phyloP scores from a whole-genome alignment of 2,329 filamentous ascomycete genomes.

The Apiospora pterosperma region DNA sequence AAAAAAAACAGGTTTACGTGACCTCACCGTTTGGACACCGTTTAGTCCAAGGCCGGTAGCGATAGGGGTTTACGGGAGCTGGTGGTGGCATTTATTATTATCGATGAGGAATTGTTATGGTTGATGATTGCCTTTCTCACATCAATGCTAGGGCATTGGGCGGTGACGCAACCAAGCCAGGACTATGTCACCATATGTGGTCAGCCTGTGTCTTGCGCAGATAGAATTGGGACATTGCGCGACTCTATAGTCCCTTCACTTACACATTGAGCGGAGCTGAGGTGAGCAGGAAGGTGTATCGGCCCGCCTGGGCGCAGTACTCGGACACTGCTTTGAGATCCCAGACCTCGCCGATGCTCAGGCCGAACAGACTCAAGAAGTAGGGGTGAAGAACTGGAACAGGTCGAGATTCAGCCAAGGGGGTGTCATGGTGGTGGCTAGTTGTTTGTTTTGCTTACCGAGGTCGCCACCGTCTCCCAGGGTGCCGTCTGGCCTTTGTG shows the following conservation, averaged over 20 bases:
- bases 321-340: slow-evolving; percentile 17
- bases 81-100: too few relatives aligned
- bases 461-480: slow-evolving; percentile 5
- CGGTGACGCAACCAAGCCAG: slow-evolving; percentile 35
- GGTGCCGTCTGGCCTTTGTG: slow-evolving; percentile 23
- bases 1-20: too few relatives aligned
- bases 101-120: too few relatives aligned
- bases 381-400: slow-evolving; percentile 7
- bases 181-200: not conserved
- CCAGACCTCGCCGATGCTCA: slow-evolving; percentile 19
- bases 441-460: not conserved
- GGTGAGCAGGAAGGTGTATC: slow-evolving; percentile 39
- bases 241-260: not conserved
- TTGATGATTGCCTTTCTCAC: too few relatives aligned
- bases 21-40: too few relatives aligned
- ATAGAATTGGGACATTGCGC: rapidly evolving
- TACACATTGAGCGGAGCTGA: slow-evolving; percentile 37
- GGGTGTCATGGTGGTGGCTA: too few relatives aligned
- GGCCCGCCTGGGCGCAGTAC: slow-evolving; percentile 29
- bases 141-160: slow-evolving; percentile 36
- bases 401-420: not conserved
- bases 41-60: too few relatives aligned
- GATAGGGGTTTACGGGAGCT: too few relatives aligned
- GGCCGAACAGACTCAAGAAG: slow-evolving; percentile 9
- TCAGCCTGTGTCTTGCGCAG: not conserved